Percentiles rank a stretch among this genome's conserved stretches.
phyloP scores from a whole-genome alignment of 345 rosid genomes.

The Dimocarpus longan region DNA sequence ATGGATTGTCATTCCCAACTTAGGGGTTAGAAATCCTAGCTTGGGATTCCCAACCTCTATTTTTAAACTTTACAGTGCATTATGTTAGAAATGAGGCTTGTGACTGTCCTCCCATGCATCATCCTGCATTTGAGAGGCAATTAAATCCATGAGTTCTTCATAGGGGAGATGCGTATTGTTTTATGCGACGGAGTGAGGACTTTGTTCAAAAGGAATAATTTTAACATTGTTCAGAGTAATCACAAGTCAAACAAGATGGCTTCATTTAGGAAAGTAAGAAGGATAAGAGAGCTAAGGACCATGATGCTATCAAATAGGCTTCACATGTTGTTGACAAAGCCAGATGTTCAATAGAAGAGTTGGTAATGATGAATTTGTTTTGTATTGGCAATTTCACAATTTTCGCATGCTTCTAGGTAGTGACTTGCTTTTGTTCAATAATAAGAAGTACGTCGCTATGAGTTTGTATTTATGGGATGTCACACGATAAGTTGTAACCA shows the following conservation, averaged over 20 bases:
- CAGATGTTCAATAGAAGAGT: constrained; percentile 63
- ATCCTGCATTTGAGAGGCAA: constrained; percentile 42
- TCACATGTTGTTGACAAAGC: constrained; percentile 76
- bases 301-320: constrained; percentile 52
- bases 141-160: too few species aligned
- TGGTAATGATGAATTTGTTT: constrained; percentile 68
- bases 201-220: too few species aligned
- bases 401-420: constrained; percentile 95
- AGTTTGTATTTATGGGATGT: constrained; percentile 95
- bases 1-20: too few species aligned
- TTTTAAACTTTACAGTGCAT: constrained; percentile 97
- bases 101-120: constrained; percentile 86
- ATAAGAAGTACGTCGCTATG: constrained; percentile 90
- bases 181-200: too few species aligned
- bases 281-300: constrained; percentile 52
- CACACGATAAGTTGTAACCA: constrained; percentile 60
- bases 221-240: constrained; percentile 39
- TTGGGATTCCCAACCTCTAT: too few species aligned
- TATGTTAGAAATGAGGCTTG: constrained; percentile 98
- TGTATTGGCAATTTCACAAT: constrained; percentile 97
- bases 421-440: constrained; percentile 90
- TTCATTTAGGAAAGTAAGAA: constrained; percentile 60
- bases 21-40: too few species aligned
- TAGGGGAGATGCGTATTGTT: too few species aligned
- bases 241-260: constrained; percentile 59